A percentile compares a stretch with the other conserved stretches of the same genome.
Evolutionary conservation across 352 stramenopile species (phyloP).

Genomic region (Aphanomyces astaci): DNA sequence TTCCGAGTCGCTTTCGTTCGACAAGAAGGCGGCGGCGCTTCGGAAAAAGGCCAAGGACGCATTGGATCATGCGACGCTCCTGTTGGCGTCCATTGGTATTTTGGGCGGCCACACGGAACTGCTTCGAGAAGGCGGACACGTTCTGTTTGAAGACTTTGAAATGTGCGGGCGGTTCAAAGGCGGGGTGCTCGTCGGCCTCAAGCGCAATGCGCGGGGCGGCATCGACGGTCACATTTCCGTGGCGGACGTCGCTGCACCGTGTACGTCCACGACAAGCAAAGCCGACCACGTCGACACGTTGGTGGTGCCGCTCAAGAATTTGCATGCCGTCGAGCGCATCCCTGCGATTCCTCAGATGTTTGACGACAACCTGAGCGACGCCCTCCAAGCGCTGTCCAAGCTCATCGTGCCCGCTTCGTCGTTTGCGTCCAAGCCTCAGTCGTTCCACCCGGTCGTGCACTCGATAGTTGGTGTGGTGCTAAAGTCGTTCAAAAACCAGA

Average conservation of each 20-base stretch:
- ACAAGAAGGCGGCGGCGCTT: slow-evolving; percentile 58
- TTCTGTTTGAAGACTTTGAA: slow-evolving; percentile 42
- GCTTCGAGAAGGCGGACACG: slow-evolving; percentile 54
- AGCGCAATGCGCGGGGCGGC: slow-evolving; percentile 24
- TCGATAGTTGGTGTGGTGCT: slow-evolving; percentile 45
- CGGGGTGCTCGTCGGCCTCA: slow-evolving; percentile 34
- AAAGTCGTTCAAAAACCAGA: slow-evolving; percentile 67
- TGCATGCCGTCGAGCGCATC: slow-evolving; percentile 64
- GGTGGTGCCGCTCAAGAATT: slow-evolving; percentile 38
- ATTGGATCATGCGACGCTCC: slow-evolving; percentile 40
- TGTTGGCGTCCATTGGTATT: slow-evolving; percentile 62
- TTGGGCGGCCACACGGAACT: slow-evolving; percentile 63
- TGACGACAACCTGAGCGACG: slow-evolving; percentile 30
- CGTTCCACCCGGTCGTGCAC: slow-evolving; percentile 32
- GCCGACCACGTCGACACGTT: slow-evolving; percentile 11
- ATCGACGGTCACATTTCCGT: slow-evolving; percentile 11
- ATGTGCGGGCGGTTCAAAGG: slow-evolving; percentile 31
- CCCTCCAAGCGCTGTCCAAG: slow-evolving; percentile 19
- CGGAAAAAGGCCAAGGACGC: slow-evolving; percentile 75
- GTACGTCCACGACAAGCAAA: neutral
- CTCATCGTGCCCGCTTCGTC: slow-evolving; percentile 7
- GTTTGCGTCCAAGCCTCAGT: neutral
- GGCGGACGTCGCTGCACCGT: neutral
- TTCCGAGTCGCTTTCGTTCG: slow-evolving; percentile 27
- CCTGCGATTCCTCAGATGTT: slow-evolving; percentile 73